phyloP scores from a whole-genome alignment of 2,329 filamentous ascomycete species.

The Tolypocladium capitatum region DNA sequence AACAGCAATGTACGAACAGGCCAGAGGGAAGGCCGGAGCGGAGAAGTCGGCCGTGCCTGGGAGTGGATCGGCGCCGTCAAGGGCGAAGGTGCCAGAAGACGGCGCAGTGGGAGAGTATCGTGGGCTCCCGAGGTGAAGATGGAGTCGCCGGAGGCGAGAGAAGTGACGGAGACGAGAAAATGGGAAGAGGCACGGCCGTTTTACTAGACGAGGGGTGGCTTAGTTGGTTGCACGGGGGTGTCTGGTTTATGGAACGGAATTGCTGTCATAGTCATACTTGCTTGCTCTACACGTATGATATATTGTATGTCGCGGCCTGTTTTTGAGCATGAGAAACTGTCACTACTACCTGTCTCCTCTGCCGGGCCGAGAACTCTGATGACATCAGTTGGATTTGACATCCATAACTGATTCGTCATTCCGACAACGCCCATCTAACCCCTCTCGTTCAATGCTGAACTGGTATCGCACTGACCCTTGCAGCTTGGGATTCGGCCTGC shows the following conservation, averaged over 20 bases:
- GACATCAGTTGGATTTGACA: background rate
- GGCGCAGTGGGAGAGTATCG: constrained; percentile 40
- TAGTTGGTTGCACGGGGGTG: background rate
- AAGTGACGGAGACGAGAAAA: constrained; percentile 17
- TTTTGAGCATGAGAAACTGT: background rate
- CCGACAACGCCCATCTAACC: background rate
- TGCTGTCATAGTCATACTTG: background rate
- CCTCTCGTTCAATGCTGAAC: background rate
- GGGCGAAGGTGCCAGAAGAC: constrained; percentile 29
- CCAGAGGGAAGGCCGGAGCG: constrained; percentile 54
- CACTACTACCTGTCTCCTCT: background rate
- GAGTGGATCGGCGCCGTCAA: constrained; percentile 53
- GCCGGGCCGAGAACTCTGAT: background rate
- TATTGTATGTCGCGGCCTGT: background rate
- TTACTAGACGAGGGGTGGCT: constrained; percentile 16
- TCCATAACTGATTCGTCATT: too few species aligned
- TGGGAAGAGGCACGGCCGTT: constrained; percentile 30
- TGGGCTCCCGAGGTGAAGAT: constrained; percentile 25
- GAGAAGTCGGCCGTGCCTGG: constrained; percentile 54
- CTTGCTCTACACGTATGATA: background rate
- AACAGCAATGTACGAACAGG: constrained; percentile 80
- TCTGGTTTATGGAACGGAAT: background rate
- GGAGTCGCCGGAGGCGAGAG: constrained; percentile 15
- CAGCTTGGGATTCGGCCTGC: background rate
- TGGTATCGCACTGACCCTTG: background rate